Conservation (phyloP, 2,329 filamentous ascomycete genomes). For the Colletotrichum phormii region DNA sequence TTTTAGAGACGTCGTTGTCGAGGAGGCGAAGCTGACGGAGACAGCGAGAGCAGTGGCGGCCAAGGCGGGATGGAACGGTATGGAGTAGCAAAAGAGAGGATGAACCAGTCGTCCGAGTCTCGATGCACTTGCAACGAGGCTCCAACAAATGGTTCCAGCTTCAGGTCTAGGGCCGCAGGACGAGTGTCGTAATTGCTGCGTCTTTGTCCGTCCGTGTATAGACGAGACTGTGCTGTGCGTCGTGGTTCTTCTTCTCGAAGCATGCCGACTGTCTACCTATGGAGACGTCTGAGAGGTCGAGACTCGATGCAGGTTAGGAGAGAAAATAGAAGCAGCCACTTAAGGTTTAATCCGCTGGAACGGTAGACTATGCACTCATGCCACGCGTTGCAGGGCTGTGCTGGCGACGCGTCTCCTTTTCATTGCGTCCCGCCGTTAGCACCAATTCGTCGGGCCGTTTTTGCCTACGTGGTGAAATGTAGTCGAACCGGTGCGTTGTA, state of each 20-base stretch:
- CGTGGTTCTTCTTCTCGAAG: constrained; percentile 22
- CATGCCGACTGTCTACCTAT: background rate
- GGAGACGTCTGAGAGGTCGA: background rate
- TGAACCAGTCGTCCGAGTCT: constrained; percentile 22
- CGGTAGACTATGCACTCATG: constrained; percentile 1
- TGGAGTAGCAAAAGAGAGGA: constrained; percentile 24
- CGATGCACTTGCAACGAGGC: background rate
- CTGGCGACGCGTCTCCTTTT: background rate
- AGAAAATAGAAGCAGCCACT: background rate
- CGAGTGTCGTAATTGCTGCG: constrained; percentile 9
- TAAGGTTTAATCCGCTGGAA: constrained; percentile 20
- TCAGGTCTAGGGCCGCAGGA: background rate
- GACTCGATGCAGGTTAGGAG: background rate
- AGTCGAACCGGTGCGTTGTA: background rate
- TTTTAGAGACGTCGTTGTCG: constrained; percentile 2
- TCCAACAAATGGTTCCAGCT: background rate
- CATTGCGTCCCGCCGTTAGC: background rate
- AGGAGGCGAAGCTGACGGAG: background rate
- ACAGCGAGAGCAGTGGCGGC: background rate
- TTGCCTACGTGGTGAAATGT: background rate
- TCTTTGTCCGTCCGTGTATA: background rate
- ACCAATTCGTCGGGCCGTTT: background rate
- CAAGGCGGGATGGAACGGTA: constrained; percentile 2
- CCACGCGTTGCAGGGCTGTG: constrained; percentile 16
- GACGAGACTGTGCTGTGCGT: background rate